These are phyloP conservation scores for Schwanniomyces yamadae DNA, from an alignment of 805 yeast species.

Conservation along the genomic window DNA sequence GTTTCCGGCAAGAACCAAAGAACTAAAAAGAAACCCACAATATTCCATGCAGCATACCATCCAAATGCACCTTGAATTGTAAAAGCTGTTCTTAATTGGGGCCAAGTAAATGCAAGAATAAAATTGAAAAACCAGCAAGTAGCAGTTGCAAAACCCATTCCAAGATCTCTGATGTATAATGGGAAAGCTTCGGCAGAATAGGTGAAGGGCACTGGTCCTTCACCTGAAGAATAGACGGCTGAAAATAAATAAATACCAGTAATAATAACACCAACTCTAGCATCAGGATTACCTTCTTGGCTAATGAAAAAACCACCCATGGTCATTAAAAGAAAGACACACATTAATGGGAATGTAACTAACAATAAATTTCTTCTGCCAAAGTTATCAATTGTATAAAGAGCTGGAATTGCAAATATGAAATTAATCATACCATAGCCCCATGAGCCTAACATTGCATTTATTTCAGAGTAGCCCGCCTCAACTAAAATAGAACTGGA, in stretches of 20 bases:
- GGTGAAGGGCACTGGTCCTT: conserved; percentile 83
- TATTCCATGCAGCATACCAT: conserved; percentile 82
- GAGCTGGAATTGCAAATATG: conserved; percentile 73
- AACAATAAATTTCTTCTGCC: conserved; percentile 62
- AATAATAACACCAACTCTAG: conserved; percentile 46
- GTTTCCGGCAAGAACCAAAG: conserved; percentile 40
- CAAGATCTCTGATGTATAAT: conserved; percentile 67
- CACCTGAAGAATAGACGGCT: conserved; percentile 72
- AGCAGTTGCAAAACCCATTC: conserved; percentile 72
- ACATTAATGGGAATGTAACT: conserved; percentile 60
- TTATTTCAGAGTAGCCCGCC: conserved; percentile 56
- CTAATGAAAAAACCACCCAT: conserved; percentile 67
- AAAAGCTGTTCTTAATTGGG: conserved; percentile 64
- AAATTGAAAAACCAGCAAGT: conserved; percentile 68
- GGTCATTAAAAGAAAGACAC: conserved; percentile 50
- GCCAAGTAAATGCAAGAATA: conserved; percentile 72
- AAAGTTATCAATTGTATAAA: conserved; percentile 66
- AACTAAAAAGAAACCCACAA: conserved; percentile 60
- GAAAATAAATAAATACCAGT: conserved; percentile 70
- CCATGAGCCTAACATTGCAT: conserved; percentile 70
- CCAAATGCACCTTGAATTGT: conserved; percentile 81
- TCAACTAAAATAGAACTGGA: conserved; percentile 68
- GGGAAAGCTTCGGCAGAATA: conserved; percentile 80
- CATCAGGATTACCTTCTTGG: conserved; percentile 12
- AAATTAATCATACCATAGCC: conserved; percentile 79